Evolutionary conservation across 345 rosid species (phyloP).

Genomic region (Microcos paniculata): DNA sequence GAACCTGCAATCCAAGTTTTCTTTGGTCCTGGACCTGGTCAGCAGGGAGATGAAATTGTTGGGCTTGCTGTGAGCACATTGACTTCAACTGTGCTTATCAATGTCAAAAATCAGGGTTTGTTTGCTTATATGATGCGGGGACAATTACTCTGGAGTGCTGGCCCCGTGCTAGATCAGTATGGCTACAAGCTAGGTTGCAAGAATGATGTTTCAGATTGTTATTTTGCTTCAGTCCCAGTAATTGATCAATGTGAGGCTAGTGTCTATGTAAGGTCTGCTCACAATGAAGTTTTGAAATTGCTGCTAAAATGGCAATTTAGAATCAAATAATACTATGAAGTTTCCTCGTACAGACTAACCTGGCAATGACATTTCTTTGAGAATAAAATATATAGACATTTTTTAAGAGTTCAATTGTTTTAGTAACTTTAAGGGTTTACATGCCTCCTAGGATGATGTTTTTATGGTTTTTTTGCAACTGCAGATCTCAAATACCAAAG

Average conservation of each 20-base stretch:
- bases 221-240: constrained; percentile 61
- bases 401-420: background rate
- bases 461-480: background rate
- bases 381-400: background rate
- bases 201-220: constrained; percentile 52
- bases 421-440: background rate
- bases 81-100: constrained; percentile 62
- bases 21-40: constrained; percentile 56
- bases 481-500: constrained; percentile 75
- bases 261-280: constrained; percentile 54
- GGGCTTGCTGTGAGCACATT: constrained; percentile 67
- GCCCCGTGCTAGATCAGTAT: constrained; percentile 52
- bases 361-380: background rate
- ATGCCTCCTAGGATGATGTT: background rate
- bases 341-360: background rate
- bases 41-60: constrained; percentile 41
- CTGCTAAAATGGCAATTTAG: too few species aligned
- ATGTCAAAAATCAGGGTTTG: constrained; percentile 54
- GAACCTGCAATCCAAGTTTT: constrained; percentile 47
- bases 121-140: constrained; percentile 48
- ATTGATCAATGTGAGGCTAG: constrained; percentile 75
- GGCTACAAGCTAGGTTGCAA: constrained; percentile 75
- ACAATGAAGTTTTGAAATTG: background rate
- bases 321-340: too few species aligned
- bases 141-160: constrained; percentile 70